These are phyloP conservation scores for Cordyceps cicadae DNA, from an alignment of 2,329 filamentous ascomycete genomes.

Conservation along the genomic window DNA sequence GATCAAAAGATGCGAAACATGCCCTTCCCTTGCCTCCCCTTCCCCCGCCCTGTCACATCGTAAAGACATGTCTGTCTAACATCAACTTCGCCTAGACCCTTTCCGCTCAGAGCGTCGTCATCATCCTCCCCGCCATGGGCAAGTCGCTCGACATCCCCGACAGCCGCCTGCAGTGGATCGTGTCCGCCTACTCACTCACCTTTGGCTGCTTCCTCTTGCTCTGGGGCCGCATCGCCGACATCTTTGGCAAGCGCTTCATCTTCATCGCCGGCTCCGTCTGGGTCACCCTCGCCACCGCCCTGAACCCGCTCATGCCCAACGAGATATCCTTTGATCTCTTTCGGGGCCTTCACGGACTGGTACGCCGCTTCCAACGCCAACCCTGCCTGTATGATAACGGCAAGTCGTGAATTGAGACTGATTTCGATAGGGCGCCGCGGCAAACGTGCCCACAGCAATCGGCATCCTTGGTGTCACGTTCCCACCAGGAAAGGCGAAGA, in stretches of 20 bases:
- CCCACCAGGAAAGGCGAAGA: slow-evolving; percentile 58
- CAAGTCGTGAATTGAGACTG: background rate
- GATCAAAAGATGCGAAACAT: background rate
- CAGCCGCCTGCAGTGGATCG: slow-evolving; percentile 55
- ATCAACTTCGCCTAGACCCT: slow-evolving; percentile 35
- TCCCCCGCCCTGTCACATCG: background rate
- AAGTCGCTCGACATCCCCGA: slow-evolving; percentile 47
- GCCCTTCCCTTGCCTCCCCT: background rate
- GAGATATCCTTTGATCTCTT: slow-evolving; percentile 63
- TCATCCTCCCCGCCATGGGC: slow-evolving; percentile 55
- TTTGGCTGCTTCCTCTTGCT: slow-evolving; percentile 61
- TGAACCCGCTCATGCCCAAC: slow-evolving; percentile 55
- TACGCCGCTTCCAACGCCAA: slow-evolving; percentile 11
- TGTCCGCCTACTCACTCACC: slow-evolving; percentile 56
- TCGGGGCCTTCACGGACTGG: slow-evolving; percentile 56
- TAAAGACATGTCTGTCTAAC: background rate
- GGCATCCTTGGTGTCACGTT: slow-evolving; percentile 63
- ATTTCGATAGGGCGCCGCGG: slow-evolving; percentile 46
- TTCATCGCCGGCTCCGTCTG: slow-evolving; percentile 58
- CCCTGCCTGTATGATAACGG: too few relatives aligned
- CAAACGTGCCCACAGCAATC: slow-evolving; percentile 63
- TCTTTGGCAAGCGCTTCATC: slow-evolving; percentile 57
- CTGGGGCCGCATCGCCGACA: slow-evolving; percentile 59
- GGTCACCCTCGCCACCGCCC: slow-evolving; percentile 49
- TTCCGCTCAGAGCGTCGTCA: slow-evolving; percentile 50